Evolutionary conservation across 176 grass and related monocot species (phyloP), one percentile per base, ranked within the genome.

Genomic region (Rhynchospora pubera): DNA sequence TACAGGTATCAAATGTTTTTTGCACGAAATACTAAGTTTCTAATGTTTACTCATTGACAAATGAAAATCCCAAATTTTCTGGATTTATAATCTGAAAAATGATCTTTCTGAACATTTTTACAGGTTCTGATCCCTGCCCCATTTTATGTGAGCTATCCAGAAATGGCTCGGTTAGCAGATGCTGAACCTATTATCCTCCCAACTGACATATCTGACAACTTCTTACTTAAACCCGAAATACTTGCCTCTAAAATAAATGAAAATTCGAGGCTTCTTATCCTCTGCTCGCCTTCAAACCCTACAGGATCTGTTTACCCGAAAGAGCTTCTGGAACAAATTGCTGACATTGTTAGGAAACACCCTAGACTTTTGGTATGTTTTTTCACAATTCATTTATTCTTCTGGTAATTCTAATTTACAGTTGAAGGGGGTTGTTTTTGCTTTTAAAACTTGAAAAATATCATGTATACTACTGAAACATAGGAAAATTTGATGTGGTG

Each of bases 231-330:
- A 70, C 91, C 88, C 52, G 83, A 97, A 19, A 84, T 87, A 13
- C 84, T 97, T 65, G 87, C 89, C 76, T 94, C 91, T 1, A 84
- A 82, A 63, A 82, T 97, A 39, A 97, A 86, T 50, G 91, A 97
- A 68, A 97, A 94, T 45, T 94, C 94, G 81, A 87, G 94, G 77
- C 85, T 97, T 70, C 81, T 97, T 65, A 94, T 97, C 82, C 68
- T 94, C 43, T 97, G 94, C 83, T 97, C 94, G 63, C 94, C 94
- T 86, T 97, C 94, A 77, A 97, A 97, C 84, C 94, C 94, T 79
- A 97, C 94, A 71, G 94, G 94, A 2, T 97, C 94, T 56, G 88
- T 97, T 57, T 97, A 94, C 88, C 91, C 94, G 6, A 97, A 84
- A 85, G 88, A 97, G 45, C 47, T 89, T 76, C 94, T 97, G 46